Evolutionary conservation across 2,329 filamentous ascomycete genomes (phyloP).

Genomic region (Biscogniauxia sp.): DNA sequence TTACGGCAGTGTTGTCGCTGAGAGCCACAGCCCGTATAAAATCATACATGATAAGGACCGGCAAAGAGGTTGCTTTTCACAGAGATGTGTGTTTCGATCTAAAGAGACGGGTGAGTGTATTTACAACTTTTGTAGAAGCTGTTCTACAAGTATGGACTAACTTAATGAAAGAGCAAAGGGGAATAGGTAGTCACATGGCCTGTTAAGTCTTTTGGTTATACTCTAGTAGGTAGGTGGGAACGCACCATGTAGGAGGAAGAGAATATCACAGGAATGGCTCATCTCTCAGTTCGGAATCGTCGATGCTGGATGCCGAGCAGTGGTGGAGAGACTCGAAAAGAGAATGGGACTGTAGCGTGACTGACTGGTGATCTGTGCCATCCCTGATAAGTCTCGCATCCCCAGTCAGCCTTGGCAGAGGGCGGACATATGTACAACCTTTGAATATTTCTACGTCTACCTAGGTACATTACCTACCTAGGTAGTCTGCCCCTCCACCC

Average conservation of each 20-base stretch:
- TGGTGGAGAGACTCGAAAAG: constrained; percentile 13
- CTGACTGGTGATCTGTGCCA: constrained; percentile 16
- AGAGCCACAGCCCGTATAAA: background rate
- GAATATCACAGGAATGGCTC: constrained; percentile 10
- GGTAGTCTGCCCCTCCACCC: background rate
- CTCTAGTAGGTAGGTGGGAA: background rate
- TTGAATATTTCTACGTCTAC: background rate
- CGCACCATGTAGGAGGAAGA: background rate
- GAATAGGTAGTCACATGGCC: background rate
- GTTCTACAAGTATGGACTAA: background rate
- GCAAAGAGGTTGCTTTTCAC: background rate
- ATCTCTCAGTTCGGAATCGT: constrained; percentile 12
- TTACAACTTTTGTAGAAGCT: background rate
- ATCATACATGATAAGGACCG: background rate
- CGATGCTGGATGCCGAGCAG: constrained; percentile 9
- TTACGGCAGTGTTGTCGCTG: background rate
- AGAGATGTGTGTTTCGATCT: background rate
- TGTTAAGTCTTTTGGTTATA: background rate
- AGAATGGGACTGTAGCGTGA: constrained; percentile 13
- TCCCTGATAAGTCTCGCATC: constrained; percentile 16
- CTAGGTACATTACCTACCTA: too few relatives aligned
- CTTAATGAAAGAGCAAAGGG: background rate
- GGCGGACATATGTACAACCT: background rate
- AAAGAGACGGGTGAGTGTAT: background rate
- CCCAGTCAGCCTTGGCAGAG: constrained; percentile 16